Base-by-base conservation (phyloP, 495 filamentous ascomycete genomes). In the Filosporella fistucella region DNA sequence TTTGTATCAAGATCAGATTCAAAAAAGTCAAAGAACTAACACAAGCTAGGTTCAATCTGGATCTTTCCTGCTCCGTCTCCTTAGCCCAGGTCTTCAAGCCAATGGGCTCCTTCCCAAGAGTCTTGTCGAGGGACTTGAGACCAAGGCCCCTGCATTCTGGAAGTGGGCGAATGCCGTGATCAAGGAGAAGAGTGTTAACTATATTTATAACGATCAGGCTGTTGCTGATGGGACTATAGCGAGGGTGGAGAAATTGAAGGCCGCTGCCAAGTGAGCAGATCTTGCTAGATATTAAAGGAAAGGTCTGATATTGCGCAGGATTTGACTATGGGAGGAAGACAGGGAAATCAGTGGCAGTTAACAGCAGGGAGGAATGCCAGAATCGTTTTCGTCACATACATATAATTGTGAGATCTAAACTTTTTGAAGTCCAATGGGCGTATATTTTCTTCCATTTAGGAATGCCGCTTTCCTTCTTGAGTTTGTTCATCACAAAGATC, bases 111-210 rank as follows among this genome's bases (percentile, higher is more conserved):
- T 85, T 6, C 75, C 81, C 4, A 54, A 71, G 16, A 63, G 64
- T 30, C 54, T 86, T 23, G 50, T 72, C 33, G 51, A 51, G 6
- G 58, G 69, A 39, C 58, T 86, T 14, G 63, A 78, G 41, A 58
- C 67, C 37, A 69, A 68, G 43, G 69, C 79, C 39, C 85, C 86
- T 28, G 75, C 74, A 45, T 89, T 86, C 63, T 69, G 67, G 53
- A 77, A 75, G 52, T 91, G 86, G 87, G 76, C 74, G 0, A 65
- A 80, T 45, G 79, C 78, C 11, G 77, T 86, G 1, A 52, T 71
- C 10, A 65, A 63, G 34, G 76, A 87, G 41, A 76, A 81, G 47
- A 89, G 81, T 60, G 85, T 91, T 17, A 80, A 65, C 2, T 75
- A 66, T 32, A 85, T 88, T 53, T 93, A 62, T 44, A 63, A 89